Percentiles rank a stretch among this genome's conserved stretches.
phyloP scores from a whole-genome alignment of 495 filamentous ascomycete genomes.

The Aspergillus sparsus region DNA sequence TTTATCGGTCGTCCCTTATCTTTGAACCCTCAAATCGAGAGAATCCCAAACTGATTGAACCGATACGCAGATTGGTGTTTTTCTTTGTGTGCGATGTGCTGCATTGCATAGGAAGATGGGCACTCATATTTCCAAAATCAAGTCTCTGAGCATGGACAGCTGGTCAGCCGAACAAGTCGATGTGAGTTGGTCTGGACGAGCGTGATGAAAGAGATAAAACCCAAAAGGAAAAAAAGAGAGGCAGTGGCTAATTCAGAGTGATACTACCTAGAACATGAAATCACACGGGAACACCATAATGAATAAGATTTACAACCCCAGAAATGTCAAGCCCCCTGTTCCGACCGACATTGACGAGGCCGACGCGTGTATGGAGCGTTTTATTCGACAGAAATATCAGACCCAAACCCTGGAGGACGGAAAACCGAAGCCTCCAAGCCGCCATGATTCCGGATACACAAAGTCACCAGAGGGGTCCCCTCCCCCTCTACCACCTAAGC shows the following conservation, averaged over 20 bases:
- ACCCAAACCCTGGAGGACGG: constrained; percentile 58
- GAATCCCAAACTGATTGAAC: constrained; percentile 25
- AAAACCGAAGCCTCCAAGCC: constrained; percentile 48
- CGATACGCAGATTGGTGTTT: constrained; percentile 75
- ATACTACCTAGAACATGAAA: constrained; percentile 74
- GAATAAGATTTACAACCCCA: constrained; percentile 86
- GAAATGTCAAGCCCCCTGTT: constrained; percentile 74
- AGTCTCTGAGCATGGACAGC: constrained; percentile 95
- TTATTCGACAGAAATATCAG: constrained; percentile 92
- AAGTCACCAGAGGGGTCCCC: constrained; percentile 55
- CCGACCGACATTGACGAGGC: constrained; percentile 89
- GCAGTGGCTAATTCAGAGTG: constrained; percentile 24
- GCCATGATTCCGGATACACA: constrained; percentile 41
- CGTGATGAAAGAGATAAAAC: not conserved
- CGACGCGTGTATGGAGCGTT: constrained; percentile 89
- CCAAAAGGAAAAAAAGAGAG: not conserved
- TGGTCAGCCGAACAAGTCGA: constrained; percentile 96
- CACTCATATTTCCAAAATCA: constrained; percentile 97
- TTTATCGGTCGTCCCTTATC: constrained; percentile 22
- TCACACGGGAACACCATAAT: constrained; percentile 80
- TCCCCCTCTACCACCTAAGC: constrained; percentile 84
- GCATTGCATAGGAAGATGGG: constrained; percentile 94
- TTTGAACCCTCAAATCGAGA: not conserved
- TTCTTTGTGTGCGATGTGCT: constrained; percentile 97
- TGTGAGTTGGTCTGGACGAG: constrained; percentile 52